Evolutionary conservation across 768 basidiomycete genomes (phyloP), one percentile per base, ranked within the genome.

Genomic region (Fomitopsis serialis): DNA sequence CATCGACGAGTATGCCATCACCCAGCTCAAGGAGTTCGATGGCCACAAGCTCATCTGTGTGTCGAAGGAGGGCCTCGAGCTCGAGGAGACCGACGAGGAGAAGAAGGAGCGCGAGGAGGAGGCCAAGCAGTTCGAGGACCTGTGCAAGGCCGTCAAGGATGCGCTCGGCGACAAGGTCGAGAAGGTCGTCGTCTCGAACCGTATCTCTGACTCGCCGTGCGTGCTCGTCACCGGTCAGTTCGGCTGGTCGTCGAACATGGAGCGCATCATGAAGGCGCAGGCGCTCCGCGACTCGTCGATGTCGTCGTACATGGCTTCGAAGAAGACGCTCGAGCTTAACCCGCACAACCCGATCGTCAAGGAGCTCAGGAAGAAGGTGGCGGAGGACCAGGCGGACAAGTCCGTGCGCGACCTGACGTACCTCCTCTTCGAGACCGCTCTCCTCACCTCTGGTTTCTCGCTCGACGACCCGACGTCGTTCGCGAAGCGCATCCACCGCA

Each of bases 201-300:
- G 96, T 73, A 96, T 99, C 77, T 80, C 84, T 63, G 93, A 96
- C 73, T 97, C 94, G 19, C 95, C 94, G 56, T 98, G 88, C 70
- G 96, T 97, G 43, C 86, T 96, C 64, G 94, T 98, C 67, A 98
- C 97, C 55, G 96, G 96, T 53, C 95, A 98, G 71, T 99, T 98
- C 74, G 97, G 96, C 52, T 99, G 96, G 96, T 97, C 93, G 24
- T 94, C 95, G 52, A 98, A 98, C 81, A 98, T 98, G 96, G 90
- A 95, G 72, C 87, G 95, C 72, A 97, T 98, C 78, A 98, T 98
- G 96, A 96, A 96, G 76, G 94, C 96, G 12, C 95, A 98, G 74
- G 95, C 95, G 27, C 84, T 96, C 53, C 90, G 93, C 58, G 93
- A 96, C 70, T 91, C 92, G 17, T 92, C 89, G 56, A 96, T 96